Evolutionary conservation across 495 filamentous ascomycete species (phyloP), one percentile per base, ranked within the genome.

Genomic region (Recurvomyces mirabilis): DNA sequence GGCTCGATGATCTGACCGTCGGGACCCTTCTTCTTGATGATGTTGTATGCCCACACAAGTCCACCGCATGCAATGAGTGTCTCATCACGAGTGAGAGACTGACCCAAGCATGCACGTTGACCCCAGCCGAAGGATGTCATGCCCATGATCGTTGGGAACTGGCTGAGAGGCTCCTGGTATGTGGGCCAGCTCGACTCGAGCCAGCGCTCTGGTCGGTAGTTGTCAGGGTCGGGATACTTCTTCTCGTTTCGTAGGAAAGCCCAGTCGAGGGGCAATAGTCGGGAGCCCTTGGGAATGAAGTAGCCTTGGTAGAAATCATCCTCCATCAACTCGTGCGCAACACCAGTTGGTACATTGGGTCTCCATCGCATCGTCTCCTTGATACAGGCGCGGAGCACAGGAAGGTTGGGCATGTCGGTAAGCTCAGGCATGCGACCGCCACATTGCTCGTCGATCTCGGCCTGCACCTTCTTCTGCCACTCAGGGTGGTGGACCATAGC

Each of bases 291-390:
- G 2, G 68, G 67, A 2, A 72, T 58, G 45, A 54, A 61, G 11
- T 65, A 64, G 9, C 64, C 63, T 15, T 46, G 32, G 51, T 54
- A 54, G 46, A 49, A 54, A 31, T 54, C 51, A 36, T 54, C 51
- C 18, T 40, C 47, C 41, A 46, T 42, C 13, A 45, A 17, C 37
- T 54, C 46, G 41, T 54, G 51, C 1, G 51, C 46, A 21, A 54
- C 47, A 37, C 43, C 49, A 18, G 36, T 37, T 1, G 42, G 42
- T 17, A 42, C 33, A 15, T 44, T 51, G 12, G 47, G 75, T 15
- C 73, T 60, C 77, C 77, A 80, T 38, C 77, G 65, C 20, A 78
- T 63, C 13, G 69, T 65, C 56, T 81, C 77, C 55, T 76, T 73
- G 14, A 79, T 67, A 13, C 73, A 64, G 1, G 77, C 74, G 31